phyloP scores from a whole-genome alignment of 2,329 filamentous ascomycete genomes.

The Coniella vitis region DNA sequence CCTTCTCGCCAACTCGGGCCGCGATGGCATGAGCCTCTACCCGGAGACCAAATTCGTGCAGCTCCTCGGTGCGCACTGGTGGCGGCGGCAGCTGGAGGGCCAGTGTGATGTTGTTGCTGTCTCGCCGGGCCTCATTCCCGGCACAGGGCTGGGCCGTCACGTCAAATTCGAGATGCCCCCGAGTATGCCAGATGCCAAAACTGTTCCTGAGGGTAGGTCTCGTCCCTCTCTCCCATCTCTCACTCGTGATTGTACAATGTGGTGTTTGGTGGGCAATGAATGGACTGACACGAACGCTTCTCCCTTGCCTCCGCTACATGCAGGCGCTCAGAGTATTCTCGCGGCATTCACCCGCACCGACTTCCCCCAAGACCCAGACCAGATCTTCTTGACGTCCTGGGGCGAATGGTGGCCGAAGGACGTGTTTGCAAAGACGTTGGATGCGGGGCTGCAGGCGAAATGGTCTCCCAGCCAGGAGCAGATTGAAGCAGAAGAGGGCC shows the following conservation, averaged over 20 bases:
- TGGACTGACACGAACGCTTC: no score
- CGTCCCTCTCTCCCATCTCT: no score
- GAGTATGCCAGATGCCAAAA: slow-evolving; percentile 41
- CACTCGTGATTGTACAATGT: no score
- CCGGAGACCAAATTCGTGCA: slow-evolving; percentile 42
- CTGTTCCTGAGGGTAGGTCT: slow-evolving; percentile 35
- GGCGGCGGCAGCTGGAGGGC: slow-evolving; percentile 43
- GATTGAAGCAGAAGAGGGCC: slow-evolving; percentile 37
- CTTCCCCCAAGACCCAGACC: slow-evolving; percentile 43
- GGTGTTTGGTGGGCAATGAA: no score
- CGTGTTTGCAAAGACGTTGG: slow-evolving; percentile 33
- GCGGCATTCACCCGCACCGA: slow-evolving; percentile 37
- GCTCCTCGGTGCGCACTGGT: slow-evolving; percentile 47
- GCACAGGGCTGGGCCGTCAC: slow-evolving; percentile 35
- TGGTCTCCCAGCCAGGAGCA: slow-evolving; percentile 42
- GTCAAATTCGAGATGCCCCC: slow-evolving; percentile 22
- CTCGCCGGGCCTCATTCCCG: slow-evolving; percentile 45
- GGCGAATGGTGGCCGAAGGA: slow-evolving; percentile 49
- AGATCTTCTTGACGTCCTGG: slow-evolving; percentile 49
- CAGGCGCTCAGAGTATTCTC: slow-evolving; percentile 40
- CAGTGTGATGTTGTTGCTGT: slow-evolving; percentile 43
- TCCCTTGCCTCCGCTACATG: no score
- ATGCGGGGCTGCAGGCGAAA: slow-evolving; percentile 43
- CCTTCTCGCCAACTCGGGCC: slow-evolving; percentile 33
- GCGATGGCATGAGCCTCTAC: slow-evolving; percentile 28